Percentiles rank a stretch among this genome's conserved stretches.
phyloP scores from a whole-genome alignment of 2,329 filamentous ascomycete species.

The Phyllosticta citribraziliensis region DNA sequence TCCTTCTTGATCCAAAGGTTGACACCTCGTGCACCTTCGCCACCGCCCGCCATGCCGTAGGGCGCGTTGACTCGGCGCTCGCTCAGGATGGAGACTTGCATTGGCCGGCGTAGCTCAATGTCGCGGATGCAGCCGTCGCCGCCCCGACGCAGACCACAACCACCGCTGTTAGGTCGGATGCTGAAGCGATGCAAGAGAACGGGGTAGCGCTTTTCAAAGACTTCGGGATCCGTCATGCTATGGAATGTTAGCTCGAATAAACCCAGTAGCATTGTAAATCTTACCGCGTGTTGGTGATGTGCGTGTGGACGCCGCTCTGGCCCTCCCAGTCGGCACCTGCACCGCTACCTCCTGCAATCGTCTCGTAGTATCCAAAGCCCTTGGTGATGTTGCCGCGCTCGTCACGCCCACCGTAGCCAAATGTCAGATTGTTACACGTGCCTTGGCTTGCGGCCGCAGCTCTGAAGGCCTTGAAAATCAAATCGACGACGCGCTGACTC shows the following conservation, averaged over 20 bases:
- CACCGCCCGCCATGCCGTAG: constrained; percentile 69
- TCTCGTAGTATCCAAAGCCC: constrained; percentile 63
- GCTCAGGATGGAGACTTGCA: constrained; percentile 64
- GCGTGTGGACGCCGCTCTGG: constrained; percentile 54
- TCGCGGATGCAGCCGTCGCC: constrained; percentile 37
- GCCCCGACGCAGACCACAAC: constrained; percentile 34
- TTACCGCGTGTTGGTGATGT: constrained; percentile 62
- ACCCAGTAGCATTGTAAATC: not conserved
- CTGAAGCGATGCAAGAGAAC: constrained; percentile 57
- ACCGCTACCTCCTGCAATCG: constrained; percentile 61
- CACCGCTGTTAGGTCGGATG: constrained; percentile 51
- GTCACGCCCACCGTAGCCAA: constrained; percentile 16
- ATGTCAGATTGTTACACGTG: constrained; percentile 19
- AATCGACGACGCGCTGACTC: constrained; percentile 16
- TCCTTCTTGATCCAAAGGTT: constrained; percentile 36
- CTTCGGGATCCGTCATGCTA: constrained; percentile 62
- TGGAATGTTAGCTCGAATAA: not conserved
- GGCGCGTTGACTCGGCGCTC: constrained; percentile 62
- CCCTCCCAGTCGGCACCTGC: constrained; percentile 59
- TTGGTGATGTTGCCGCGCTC: constrained; percentile 1
- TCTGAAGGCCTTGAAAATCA: constrained; percentile 16
- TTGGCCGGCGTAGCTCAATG: constrained; percentile 62
- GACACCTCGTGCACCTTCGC: constrained; percentile 60
- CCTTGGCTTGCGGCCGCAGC: constrained; percentile 14
- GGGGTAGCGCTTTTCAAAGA: constrained; percentile 62